Evolutionary conservation across 2,329 filamentous ascomycete species (phyloP).

Genomic region (Zasmidium citrigriseum): DNA sequence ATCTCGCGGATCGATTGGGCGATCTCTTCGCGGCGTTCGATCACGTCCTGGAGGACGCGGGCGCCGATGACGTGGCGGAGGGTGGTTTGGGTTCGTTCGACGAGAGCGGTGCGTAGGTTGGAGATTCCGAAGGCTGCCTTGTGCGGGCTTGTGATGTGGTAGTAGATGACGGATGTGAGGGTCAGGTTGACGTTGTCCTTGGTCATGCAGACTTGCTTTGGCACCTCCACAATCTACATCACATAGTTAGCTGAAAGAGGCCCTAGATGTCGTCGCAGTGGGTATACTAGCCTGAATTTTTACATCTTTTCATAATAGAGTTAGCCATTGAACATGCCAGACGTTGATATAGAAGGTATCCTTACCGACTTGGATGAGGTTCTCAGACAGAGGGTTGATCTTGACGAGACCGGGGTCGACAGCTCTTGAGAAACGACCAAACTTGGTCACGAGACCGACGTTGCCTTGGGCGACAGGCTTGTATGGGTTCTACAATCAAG

Average conservation of each 20-base stretch:
- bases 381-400: conserved; percentile 93
- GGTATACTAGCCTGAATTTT: too few relatives aligned
- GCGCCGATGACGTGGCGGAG: conserved; percentile 95
- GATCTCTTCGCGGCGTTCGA: conserved; percentile 96
- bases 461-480: conserved; percentile 77
- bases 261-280: too few relatives aligned
- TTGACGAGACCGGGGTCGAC: conserved; percentile 97
- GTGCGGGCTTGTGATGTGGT: conserved; percentile 93
- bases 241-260: too few relatives aligned
- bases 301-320: too few relatives aligned
- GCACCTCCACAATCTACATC: conserved; percentile 95
- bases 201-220: conserved; percentile 97
- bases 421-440: conserved; percentile 90
- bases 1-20: conserved; percentile 94
- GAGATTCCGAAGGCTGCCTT: conserved; percentile 96
- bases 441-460: conserved; percentile 93
- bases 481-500: conserved; percentile 80
- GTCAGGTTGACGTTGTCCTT: conserved; percentile 97
- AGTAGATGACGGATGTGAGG: conserved; percentile 97
- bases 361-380: conserved; percentile 84
- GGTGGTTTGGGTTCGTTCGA: conserved; percentile 97
- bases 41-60: conserved; percentile 93
- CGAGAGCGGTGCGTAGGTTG: conserved; percentile 91
- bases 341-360: too few relatives aligned
- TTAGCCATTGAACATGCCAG: too few relatives aligned